Evolutionary conservation across 768 basidiomycete species (phyloP).

Genomic region (Collybiopsis luxurians): DNA sequence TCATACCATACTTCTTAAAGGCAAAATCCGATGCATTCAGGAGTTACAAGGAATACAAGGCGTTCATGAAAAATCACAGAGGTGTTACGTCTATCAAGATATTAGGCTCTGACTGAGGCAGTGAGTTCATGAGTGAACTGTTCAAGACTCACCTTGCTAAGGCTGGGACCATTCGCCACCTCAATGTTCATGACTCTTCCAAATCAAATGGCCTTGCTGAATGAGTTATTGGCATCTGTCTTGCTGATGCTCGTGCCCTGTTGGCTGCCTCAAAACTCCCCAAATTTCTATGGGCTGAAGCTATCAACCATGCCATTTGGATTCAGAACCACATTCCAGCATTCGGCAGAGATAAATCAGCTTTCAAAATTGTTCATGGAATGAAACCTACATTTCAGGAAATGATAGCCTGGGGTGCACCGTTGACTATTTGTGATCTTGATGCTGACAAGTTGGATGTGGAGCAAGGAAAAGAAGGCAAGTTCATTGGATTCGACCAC

Average conservation of each 20-base stretch:
- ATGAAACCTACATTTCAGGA: background rate
- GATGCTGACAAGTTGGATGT: background rate
- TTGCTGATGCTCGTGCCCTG: constrained; percentile 27
- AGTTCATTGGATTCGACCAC: background rate
- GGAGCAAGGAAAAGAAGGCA: background rate
- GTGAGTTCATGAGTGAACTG: no score
- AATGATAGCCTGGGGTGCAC: background rate
- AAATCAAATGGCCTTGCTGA: constrained; percentile 29
- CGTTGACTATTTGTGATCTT: background rate
- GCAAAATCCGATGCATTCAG: constrained; percentile 15
- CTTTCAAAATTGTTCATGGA: no score
- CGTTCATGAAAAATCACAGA: constrained; percentile 22
- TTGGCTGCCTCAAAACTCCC: constrained; percentile 15
- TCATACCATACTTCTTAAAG: constrained; percentile 13
- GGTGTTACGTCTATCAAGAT: constrained; percentile 12
- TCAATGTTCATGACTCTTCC: constrained; percentile 30
- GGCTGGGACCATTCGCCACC: no score
- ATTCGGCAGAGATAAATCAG: background rate
- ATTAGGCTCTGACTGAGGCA: no score
- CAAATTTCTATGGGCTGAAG: constrained; percentile 19
- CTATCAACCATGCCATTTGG: constrained; percentile 10
- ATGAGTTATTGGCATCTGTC: no score
- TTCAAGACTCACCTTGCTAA: no score
- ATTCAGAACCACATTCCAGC: constrained; percentile 3
- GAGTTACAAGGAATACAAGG: constrained; percentile 20